A percentile compares a stretch with the other conserved stretches of the same genome.
Evolutionary conservation across 2,329 filamentous ascomycete species (phyloP).

Genomic region (Camillea tinctor): DNA sequence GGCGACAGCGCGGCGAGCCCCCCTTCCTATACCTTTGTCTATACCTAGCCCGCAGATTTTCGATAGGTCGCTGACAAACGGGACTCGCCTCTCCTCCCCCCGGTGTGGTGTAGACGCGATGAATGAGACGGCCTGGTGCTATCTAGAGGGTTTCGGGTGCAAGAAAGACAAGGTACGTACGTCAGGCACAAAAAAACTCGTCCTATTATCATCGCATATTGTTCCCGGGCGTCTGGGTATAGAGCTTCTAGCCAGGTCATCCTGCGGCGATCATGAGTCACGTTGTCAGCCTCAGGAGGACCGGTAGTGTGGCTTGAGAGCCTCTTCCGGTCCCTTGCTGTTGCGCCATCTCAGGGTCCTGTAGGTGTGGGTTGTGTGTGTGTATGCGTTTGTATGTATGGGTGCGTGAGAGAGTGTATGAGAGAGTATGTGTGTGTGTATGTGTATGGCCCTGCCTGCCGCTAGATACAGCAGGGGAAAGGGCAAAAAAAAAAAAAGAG

Average conservation of each 20-base stretch:
- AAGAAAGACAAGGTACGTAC: constrained; percentile 96
- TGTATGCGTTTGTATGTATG: too few relatives aligned
- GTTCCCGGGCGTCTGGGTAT: constrained; percentile 19
- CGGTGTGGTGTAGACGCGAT: constrained; percentile 68
- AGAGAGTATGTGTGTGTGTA: too few relatives aligned
- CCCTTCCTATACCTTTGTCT: neutral
- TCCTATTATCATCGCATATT: constrained; percentile 24
- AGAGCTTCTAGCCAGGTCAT: constrained; percentile 6
- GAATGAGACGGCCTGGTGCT: constrained; percentile 97
- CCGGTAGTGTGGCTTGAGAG: constrained; percentile 18
- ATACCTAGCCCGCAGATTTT: neutral
- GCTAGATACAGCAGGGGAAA: neutral
- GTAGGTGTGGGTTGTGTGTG: neutral
- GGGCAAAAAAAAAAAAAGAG: neutral
- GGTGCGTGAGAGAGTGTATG: too few relatives aligned
- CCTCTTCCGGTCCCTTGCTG: neutral
- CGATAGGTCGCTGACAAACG: constrained; percentile 28
- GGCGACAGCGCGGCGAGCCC: neutral
- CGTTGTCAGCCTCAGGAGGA: constrained; percentile 22
- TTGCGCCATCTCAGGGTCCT: neutral
- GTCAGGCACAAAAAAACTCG: constrained; percentile 39
- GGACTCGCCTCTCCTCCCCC: constrained; percentile 12
- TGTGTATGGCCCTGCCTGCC: neutral
- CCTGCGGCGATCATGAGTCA: neutral
- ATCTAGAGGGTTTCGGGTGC: constrained; percentile 92